Conservation (phyloP, 257 asterid genomes). For the Echites panduratus region DNA sequence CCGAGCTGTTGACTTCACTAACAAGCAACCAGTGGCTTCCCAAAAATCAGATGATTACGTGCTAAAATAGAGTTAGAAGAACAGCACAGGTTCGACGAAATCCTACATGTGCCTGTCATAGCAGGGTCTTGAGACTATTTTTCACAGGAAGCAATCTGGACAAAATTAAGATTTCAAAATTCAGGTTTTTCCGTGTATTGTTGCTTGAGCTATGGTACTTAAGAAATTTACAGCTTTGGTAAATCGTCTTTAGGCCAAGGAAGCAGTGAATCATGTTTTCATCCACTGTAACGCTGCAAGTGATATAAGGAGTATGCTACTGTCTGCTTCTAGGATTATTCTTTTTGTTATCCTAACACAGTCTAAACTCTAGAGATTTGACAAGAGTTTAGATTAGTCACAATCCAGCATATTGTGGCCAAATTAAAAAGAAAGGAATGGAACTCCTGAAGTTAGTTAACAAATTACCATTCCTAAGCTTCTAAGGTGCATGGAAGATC, state of each 20-base stretch:
- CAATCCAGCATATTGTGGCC: not conserved
- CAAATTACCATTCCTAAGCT: not conserved
- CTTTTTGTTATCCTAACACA: not conserved
- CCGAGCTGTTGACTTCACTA: not conserved
- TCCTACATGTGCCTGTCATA: not conserved
- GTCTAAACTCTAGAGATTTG: not conserved
- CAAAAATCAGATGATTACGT: not conserved
- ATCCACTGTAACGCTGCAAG: not conserved
- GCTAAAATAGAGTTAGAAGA: not conserved
- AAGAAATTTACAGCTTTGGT: not conserved
- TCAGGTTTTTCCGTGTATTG: not conserved
- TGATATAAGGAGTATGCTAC: not conserved
- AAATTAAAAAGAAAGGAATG: not conserved
- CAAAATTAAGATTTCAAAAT: not conserved
- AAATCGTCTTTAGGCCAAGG: not conserved
- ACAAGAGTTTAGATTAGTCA: not conserved
- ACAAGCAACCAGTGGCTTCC: not conserved
- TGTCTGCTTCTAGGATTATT: not conserved
- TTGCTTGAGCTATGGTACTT: not conserved
- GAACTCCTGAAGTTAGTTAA: not conserved
- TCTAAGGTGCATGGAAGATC: not conserved
- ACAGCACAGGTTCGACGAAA: not conserved
- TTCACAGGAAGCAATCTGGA: not conserved
- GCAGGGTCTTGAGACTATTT: not conserved
- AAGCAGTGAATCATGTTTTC: not conserved